Base-by-base conservation (phyloP, 768 basidiomycete genomes). In the Podaxis sp. region DNA sequence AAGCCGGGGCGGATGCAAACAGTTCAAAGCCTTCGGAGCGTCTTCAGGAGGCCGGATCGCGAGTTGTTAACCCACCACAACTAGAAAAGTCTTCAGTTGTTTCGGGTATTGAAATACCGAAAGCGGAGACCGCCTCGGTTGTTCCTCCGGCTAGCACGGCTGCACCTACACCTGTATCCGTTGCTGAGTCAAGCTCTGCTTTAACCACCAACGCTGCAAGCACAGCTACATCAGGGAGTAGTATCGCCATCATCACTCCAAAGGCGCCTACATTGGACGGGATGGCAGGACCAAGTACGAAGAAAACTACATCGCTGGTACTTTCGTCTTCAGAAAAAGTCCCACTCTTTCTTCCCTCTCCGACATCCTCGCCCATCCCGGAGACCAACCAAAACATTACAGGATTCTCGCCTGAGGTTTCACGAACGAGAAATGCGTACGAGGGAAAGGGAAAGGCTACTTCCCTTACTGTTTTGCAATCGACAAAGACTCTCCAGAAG, bases 331-430 rank as follows among this genome's bases (percentile, higher is more conserved):
- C 57, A 21, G 37, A 56, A 42, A 69, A 68, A 7, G 72, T 76
- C 13, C 82, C 82, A 28, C 70, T 83, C 50, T 84, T 84, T 63
- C 64, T 83, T 28, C 82, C 82, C 38, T 83, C 81, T 42, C 77
- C 77, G 5, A 70, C 75, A 0, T 62, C 67, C 59, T 78, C 76
- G 18, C 74, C 75, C 35, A 28, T 60, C 25, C 27, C 40, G 21
- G 23, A 18, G 5, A 21, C 48, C 5, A 16, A 44, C 14, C 6
- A 16, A 18, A 44, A n/a, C 5, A 44, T n/a, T 9, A 3, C 4
- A 4, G 18, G 6, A 16, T 6, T 44, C 16, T 44, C 27, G 2
- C 4, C 25, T 10, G 36, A 48, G 27, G 18, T 44, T 21, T 27
- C 36, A 11, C 42, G 16, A 36, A 6, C n/a, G 23, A 6, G 27